Percentiles rank a stretch among this genome's conserved stretches.
Evolutionary conservation across 371 early-diverging fungal genomes (phyloP).

Genomic region (Fennellomyces sp.): DNA sequence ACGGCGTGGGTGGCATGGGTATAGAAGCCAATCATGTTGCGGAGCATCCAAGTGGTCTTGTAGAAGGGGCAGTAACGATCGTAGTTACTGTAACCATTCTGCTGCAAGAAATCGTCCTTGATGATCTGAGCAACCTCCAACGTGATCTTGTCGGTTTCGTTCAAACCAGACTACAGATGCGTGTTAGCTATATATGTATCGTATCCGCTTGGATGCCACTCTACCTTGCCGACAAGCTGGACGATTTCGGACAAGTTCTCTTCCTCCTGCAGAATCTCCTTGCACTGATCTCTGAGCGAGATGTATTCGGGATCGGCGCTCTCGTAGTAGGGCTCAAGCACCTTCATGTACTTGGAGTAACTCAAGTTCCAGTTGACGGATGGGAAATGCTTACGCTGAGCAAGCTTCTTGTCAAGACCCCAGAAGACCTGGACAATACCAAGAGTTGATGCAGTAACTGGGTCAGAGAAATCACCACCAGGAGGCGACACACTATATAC

Average conservation of each 20-base stretch:
- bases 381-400: conserved; percentile 99
- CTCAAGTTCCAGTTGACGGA: conserved; percentile 99
- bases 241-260: conserved; percentile 99
- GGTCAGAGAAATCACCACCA: conserved; percentile 99
- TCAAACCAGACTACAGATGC: conserved; percentile 79
- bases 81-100: conserved; percentile 99
- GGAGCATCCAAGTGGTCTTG: conserved; percentile 98
- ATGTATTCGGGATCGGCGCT: conserved; percentile 94
- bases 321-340: conserved; percentile 97
- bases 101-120: conserved; percentile 99
- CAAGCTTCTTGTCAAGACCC: conserved; percentile 99
- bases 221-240: conserved; percentile 98
- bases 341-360: conserved; percentile 99
- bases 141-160: conserved; percentile 99
- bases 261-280: conserved; percentile 99
- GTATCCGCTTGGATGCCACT: neutral
- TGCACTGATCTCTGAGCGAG: conserved; percentile 89
- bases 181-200: no score
- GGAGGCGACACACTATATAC: conserved; percentile 96
- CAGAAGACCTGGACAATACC: conserved; percentile 99
- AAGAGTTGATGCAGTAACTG: conserved; percentile 98
- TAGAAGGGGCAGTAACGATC: conserved; percentile 99
- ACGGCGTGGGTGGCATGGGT: conserved; percentile 93
- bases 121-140: conserved; percentile 98
- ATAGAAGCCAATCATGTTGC: conserved; percentile 98